Percentiles rank a stretch among this genome's conserved stretches.
phyloP scores from a whole-genome alignment of 768 basidiomycete genomes.

The Amanita inopinata region DNA sequence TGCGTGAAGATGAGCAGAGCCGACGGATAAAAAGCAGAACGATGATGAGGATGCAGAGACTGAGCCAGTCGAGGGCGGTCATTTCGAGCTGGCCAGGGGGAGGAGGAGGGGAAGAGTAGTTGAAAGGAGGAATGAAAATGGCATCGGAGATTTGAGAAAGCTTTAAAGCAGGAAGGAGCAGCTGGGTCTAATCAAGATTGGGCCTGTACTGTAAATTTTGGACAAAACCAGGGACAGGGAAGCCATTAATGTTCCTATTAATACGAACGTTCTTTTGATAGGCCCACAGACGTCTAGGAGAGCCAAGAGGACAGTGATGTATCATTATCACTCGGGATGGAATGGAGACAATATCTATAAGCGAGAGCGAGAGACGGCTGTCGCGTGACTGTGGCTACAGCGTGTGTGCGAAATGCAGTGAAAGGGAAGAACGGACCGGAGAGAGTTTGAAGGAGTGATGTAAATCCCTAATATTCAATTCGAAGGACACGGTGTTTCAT shows the following conservation, averaged over 20 bases:
- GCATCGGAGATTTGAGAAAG: conserved; percentile 9
- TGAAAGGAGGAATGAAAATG: background rate
- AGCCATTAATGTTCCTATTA: background rate
- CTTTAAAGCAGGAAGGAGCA: conserved; percentile 5
- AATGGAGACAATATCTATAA: too few species aligned
- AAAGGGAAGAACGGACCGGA: background rate
- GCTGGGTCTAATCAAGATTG: background rate
- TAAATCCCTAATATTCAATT: conserved; percentile 6
- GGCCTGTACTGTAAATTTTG: background rate
- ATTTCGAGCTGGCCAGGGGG: conserved; percentile 2
- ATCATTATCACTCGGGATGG: too few species aligned
- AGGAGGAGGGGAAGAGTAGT: background rate
- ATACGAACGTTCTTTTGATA: background rate
- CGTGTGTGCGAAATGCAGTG: background rate
- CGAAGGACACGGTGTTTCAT: conserved; percentile 1
- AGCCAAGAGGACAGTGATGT: too few species aligned
- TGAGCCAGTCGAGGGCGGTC: conserved; percentile 11
- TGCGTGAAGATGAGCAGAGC: conserved; percentile 15
- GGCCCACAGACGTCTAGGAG: too few species aligned
- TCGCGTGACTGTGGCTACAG: too few species aligned
- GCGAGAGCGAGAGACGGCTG: too few species aligned
- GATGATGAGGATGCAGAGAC: conserved; percentile 9
- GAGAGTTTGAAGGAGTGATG: background rate
- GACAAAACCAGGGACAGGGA: conserved; percentile 4
- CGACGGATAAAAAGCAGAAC: conserved; percentile 17